Conservation (phyloP, 2,329 filamentous ascomycete species). For the Podosphaera fusca region DNA sequence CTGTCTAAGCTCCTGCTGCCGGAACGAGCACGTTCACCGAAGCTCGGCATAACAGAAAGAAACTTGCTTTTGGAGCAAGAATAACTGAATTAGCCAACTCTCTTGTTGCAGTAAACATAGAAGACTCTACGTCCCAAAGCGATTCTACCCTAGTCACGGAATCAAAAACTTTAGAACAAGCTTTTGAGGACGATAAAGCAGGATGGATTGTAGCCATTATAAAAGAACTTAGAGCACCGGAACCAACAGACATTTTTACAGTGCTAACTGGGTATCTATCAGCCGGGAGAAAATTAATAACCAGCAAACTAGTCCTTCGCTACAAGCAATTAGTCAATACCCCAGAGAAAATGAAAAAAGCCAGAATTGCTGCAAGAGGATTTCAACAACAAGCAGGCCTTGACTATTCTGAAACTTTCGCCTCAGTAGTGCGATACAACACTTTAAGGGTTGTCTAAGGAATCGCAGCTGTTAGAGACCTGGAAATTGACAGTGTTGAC, state of each 20-base stretch:
- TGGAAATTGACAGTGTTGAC: not conserved
- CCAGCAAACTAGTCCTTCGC: not conserved
- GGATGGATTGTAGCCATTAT: not conserved
- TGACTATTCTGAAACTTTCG: not conserved
- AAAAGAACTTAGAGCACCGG: not conserved
- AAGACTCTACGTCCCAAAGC: too few relatives aligned
- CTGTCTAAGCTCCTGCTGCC: too few relatives aligned
- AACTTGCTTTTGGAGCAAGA: too few relatives aligned
- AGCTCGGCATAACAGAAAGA: too few relatives aligned
- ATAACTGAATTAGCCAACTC: too few relatives aligned
- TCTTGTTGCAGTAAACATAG: too few relatives aligned
- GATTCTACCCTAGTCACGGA: not conserved
- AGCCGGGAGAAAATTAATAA: not conserved
- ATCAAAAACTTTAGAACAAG: not conserved
- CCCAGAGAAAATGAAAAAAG: not conserved
- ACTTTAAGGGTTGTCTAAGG: not conserved
- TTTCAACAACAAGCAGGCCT: not conserved
- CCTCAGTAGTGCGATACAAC: not conserved
- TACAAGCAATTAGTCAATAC: not conserved
- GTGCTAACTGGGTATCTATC: too few relatives aligned
- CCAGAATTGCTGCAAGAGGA: not conserved
- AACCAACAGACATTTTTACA: not conserved
- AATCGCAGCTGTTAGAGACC: not conserved
- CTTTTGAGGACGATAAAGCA: not conserved
- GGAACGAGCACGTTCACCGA: too few relatives aligned